Conservation (phyloP, 495 filamentous ascomycete genomes). For the Saxophila tyrrhenica region DNA sequence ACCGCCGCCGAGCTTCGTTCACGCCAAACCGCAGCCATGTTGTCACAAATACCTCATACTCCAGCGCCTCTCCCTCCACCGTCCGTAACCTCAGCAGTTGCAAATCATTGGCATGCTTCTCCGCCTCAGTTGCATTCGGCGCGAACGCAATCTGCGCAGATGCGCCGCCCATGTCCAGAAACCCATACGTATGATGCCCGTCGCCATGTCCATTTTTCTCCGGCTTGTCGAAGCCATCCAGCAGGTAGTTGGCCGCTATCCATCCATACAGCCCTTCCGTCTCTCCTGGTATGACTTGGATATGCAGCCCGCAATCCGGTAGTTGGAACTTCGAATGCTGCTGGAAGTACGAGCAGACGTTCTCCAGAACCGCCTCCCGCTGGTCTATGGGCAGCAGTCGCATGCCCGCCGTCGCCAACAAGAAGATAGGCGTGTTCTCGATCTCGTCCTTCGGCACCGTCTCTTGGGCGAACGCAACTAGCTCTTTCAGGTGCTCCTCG, state of each 20-base stretch:
- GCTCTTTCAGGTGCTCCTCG: constrained; percentile 60
- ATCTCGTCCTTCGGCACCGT: constrained; percentile 68
- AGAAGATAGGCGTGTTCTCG: constrained; percentile 77
- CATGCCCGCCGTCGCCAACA: constrained; percentile 96
- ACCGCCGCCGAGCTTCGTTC: constrained; percentile 75
- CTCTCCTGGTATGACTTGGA: constrained; percentile 94
- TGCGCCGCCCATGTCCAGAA: constrained; percentile 96
- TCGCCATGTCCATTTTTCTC: constrained; percentile 65
- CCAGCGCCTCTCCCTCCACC: constrained; percentile 59
- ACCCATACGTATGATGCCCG: constrained; percentile 90
- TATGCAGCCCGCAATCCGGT: constrained; percentile 79
- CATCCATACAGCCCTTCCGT: constrained; percentile 98
- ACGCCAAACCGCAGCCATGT: constrained; percentile 96
- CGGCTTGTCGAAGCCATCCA: constrained; percentile 86
- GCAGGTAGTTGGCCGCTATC: constrained; percentile 94
- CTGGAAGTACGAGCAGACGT: constrained; percentile 76
- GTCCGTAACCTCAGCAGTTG: constrained; percentile 75
- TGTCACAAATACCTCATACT: constrained; percentile 85
- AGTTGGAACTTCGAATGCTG: constrained; percentile 70
- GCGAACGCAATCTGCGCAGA: constrained; percentile 97
- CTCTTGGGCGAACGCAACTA: constrained; percentile 76
- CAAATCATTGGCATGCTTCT: constrained; percentile 82
- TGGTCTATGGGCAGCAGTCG: constrained; percentile 68
- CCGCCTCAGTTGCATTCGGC: constrained; percentile 80
- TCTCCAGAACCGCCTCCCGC: constrained; percentile 55